Evolutionary conservation across 495 filamentous ascomycete genomes (phyloP).

Genomic region (Penicillium subrubescens): DNA sequence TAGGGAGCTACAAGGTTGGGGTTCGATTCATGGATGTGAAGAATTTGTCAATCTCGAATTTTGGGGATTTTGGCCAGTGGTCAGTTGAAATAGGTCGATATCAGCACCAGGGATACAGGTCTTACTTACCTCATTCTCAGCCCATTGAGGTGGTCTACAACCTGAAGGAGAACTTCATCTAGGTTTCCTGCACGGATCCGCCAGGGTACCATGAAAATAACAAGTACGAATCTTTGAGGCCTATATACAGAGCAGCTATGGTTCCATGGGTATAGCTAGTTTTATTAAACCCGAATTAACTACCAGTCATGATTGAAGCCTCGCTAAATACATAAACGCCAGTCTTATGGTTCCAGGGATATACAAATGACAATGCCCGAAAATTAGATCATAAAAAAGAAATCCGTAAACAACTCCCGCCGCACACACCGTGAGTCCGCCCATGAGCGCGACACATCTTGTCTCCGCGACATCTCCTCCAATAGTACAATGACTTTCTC

Average conservation of each 20-base stretch:
- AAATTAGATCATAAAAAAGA: slow-evolving; percentile 40
- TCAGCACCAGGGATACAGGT: too few relatives aligned
- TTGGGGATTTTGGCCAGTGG: too few relatives aligned
- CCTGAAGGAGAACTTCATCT: too few relatives aligned
- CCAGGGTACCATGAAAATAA: too few relatives aligned
- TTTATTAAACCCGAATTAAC: neutral
- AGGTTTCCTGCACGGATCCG: too few relatives aligned
- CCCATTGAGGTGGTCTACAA: too few relatives aligned
- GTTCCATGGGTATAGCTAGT: neutral
- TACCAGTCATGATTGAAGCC: neutral
- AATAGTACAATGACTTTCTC: slow-evolving; percentile 36
- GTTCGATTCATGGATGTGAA: too few relatives aligned
- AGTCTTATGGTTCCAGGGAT: neutral
- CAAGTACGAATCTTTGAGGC: neutral
- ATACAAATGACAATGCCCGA: neutral
- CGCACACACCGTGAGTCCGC: slow-evolving; percentile 43
- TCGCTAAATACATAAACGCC: neutral
- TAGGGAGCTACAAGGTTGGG: too few relatives aligned
- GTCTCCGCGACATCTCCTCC: slow-evolving; percentile 43
- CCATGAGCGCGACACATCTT: slow-evolving; percentile 44
- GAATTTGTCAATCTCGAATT: too few relatives aligned
- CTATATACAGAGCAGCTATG: too few relatives aligned
- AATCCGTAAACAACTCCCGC: slow-evolving; percentile 41
- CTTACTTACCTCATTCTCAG: too few relatives aligned
- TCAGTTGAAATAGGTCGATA: too few relatives aligned